Base-by-base conservation (phyloP, 2,329 filamentous ascomycete species). In the Colletotrichum shisoi region DNA sequence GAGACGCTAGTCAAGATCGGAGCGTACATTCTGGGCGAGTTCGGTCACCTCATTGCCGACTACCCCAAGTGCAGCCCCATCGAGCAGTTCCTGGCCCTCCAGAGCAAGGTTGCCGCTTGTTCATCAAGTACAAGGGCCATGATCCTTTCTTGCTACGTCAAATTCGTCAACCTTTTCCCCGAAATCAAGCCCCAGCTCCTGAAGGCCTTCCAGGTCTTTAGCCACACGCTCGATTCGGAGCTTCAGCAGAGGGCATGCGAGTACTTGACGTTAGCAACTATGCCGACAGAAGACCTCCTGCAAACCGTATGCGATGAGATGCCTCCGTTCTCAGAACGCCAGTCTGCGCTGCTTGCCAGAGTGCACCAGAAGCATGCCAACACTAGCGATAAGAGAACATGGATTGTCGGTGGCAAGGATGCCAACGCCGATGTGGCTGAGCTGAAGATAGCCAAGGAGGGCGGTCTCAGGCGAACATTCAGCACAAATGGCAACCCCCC, bases 1-100 rank as follows among this genome's bases (percentile, higher is more conserved):
- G 95, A 99, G 80, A 99, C 94, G 2, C 79, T 99, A 68, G 93
- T 99, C 73, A 99, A 98, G 82, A 99, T 99, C 75, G 96, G 94
- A 58, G 94, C 92, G 7, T 99, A 99, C 74, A 89, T 99, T 19
- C 84, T 99, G 7, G 95, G 95, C 73, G 95, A 99, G 76, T 99
- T 99, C 76, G 95, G 96, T 1, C 95, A 99, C 80, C 82, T 99
- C 71, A 93, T 99, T 70, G 95, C 95, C 24, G 95, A 99, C 73
- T 94, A 91, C 75, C 87, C 89, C 71, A 92, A 92, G 2, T 97
- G 93, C 81, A 97, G 93, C 78, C 95, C 95, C 0, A 97, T 99
- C 69, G 95, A 99, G 79, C 95, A 99, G 76, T 97, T 97, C 77
- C 82, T 98, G 81, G 94, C 94, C 17, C 82, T 99, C 63, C 94